Base-by-base conservation (phyloP, 2,329 filamentous ascomycete genomes). In the Hypoxylon sp. region DNA sequence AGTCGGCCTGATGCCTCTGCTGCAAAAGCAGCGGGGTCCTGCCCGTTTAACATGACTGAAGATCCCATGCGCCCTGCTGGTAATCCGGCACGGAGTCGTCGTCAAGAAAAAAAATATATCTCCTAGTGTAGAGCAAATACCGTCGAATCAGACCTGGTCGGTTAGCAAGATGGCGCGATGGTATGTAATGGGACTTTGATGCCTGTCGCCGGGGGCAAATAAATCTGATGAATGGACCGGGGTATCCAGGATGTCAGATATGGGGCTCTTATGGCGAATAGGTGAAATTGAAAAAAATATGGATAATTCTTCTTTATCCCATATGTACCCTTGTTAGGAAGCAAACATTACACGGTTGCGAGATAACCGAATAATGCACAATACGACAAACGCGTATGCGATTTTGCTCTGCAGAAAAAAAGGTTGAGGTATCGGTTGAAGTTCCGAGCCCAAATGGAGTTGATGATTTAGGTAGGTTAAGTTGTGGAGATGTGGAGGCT, bases 1-100 rank as follows among this genome's bases (percentile, higher is more conserved):
- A 77, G 74, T 60, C 73, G 74, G 31, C 22, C 59, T 54, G 70
- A 57, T 19, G 65, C 65, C 11, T 75, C 63, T 24, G 63, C 54
- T 54, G 67, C 39, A 42, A 75, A 48, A 65, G 59, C 52, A 59
- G 48, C 33, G 52, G 63, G 57, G 52, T 70, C 71, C 29, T 71
- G 71, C 54, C 75, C 76, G 50, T 76, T 76, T 64, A 72, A 64
- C 65, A 69, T 61, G 47, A 70, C 46, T 59, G 69, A 64, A 9
- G 69, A 71, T 35, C 60, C 63, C 69, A 71, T 71, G 19, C 17
- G 54, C 33, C 44, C 48, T 64, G 26, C 47, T 50, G 57, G 55
- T 55, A 46, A 63, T 35, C 33, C 44, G 42, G 10, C 51, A 24
- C 35, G 29, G 5, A 33, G 42, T 26, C 31, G 48, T 44, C 11